These are phyloP conservation scores for Ascochyta lentis DNA, from an alignment of 2,329 filamentous ascomycete species.

Conservation along the genomic window DNA sequence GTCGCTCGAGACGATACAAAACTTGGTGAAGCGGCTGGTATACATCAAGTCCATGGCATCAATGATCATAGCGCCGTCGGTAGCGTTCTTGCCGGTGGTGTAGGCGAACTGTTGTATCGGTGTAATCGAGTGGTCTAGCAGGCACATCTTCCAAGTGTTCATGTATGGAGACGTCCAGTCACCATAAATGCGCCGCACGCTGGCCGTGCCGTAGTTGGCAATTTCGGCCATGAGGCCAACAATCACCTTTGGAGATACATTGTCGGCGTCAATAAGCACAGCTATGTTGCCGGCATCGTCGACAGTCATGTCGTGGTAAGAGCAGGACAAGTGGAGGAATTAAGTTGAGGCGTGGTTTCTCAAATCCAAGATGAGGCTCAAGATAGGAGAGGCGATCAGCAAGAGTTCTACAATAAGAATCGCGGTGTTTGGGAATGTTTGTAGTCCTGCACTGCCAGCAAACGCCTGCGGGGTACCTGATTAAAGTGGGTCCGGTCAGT, in stretches of 20 bases:
- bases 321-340: too few relatives aligned
- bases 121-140: conserved; percentile 29
- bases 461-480: too few relatives aligned
- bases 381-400: too few relatives aligned
- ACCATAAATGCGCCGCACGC: conserved; percentile 39
- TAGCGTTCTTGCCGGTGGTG: conserved; percentile 42
- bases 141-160: conserved; percentile 28
- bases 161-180: conserved; percentile 36
- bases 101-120: conserved; percentile 42
- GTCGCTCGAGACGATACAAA: conserved; percentile 46
- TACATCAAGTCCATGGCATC: conserved; percentile 47
- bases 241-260: conserved; percentile 32
- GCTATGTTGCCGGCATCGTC: conserved; percentile 21
- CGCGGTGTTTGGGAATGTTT: too few relatives aligned
- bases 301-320: background rate
- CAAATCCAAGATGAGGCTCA: too few relatives aligned
- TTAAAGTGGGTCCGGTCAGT: too few relatives aligned
- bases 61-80: conserved; percentile 45
- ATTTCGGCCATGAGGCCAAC: conserved; percentile 39
- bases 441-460: too few relatives aligned
- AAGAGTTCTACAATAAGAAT: too few relatives aligned
- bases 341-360: too few relatives aligned
- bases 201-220: conserved; percentile 42
- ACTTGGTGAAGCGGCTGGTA: conserved; percentile 39
- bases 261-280: conserved; percentile 35